Evolutionary conservation across 2,329 filamentous ascomycete genomes (phyloP), one percentile per base, ranked within the genome.

Genomic region (Basipetospora chlamydospora): DNA sequence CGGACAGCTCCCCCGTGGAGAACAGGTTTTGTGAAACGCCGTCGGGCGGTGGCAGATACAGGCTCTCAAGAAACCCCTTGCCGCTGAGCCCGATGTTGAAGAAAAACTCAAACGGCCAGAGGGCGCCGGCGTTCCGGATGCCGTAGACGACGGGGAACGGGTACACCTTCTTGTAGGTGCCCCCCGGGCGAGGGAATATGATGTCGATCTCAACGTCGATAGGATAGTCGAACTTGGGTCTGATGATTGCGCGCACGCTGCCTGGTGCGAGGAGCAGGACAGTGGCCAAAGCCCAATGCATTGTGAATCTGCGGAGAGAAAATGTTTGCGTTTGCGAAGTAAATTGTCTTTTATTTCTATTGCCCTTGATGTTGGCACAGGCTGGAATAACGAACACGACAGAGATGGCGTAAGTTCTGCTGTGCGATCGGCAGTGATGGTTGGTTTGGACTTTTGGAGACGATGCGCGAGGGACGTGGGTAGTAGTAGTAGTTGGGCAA

Each of bases 151-250:
- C 9, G 1, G 32, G 32, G 32, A 34, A 34, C 5, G 32, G 32
- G n/a, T 34, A 34, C 6, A 34, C 17, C 17, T 13, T 34, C 13
- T 34, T 34, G 22, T 34, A 34, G 6, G 22, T 34, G 6, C 6
- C 32, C 6, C 18, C 18, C 3, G 32, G 32, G 11, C 32, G 22
- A 13, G 32, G 32, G 32, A 34, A 34, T 25, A 34, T 34, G 13
- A 34, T 15, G 32, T 34, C 32, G n/a, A 26, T 6, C 12, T 34
- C 32, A 13, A 33, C 6, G 13, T 33, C 31, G 20, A 22, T 13
- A 15, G 31, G 31, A 33, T 33, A 33, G 10, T 15, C 21, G n/a
- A 13, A 18, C 11, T 33, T 13, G 18, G n/a, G n/a, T n/a, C n/a
- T n/a, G n/a, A n/a, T n/a, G n/a, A n/a, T n/a, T n/a, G 16, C 9